phyloP scores from a whole-genome alignment of 169 alveolate genomes.

The Toxoplasma gondii region DNA sequence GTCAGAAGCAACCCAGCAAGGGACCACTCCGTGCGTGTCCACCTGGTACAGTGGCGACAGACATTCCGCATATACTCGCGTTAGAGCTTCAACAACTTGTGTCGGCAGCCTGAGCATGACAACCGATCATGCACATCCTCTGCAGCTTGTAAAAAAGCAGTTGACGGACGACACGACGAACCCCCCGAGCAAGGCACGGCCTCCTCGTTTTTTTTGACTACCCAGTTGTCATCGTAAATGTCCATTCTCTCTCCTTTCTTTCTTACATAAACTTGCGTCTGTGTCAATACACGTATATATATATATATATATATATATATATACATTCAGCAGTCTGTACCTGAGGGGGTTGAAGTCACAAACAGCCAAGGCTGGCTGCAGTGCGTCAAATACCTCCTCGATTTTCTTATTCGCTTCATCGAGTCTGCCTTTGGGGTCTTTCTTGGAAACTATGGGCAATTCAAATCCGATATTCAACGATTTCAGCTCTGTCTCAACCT shows the following conservation, averaged over 20 bases:
- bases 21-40: constrained; percentile 76
- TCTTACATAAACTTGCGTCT: not conserved
- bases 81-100: not conserved
- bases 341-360: constrained; percentile 51
- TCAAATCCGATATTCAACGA: constrained; percentile 68
- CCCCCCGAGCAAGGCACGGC: too few species aligned
- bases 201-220: too few species aligned
- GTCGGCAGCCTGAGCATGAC: constrained; percentile 30
- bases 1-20: constrained; percentile 76
- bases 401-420: not conserved
- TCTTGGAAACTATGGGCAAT: constrained; percentile 56
- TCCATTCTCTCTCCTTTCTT: too few species aligned
- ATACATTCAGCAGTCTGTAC: constrained; percentile 7
- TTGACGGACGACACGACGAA: not conserved
- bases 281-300: too few species aligned
- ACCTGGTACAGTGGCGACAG: constrained; percentile 69
- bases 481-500: constrained; percentile 59
- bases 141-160: not conserved
- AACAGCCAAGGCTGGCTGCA: constrained; percentile 33
- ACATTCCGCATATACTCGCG: not conserved
- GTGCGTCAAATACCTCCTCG: not conserved
- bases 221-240: too few species aligned
- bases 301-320: not conserved
- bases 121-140: not conserved
- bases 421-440: constrained; percentile 48